Conservation (phyloP, 352 stramenopile genomes). For the Pythium brachiatum region DNA sequence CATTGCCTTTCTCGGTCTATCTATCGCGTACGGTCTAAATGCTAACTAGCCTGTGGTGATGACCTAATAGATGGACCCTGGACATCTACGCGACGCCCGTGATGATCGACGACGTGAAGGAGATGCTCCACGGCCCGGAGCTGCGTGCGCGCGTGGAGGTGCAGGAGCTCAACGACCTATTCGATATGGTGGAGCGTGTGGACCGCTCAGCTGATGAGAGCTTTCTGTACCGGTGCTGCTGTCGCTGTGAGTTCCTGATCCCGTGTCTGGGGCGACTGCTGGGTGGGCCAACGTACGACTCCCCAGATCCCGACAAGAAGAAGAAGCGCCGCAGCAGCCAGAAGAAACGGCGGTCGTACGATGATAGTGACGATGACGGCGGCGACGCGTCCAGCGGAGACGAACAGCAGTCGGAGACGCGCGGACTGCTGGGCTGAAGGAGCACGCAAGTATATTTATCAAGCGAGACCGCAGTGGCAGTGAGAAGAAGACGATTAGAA, state of each 20-base stretch:
- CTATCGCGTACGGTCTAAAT: not conserved
- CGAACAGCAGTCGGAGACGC: slow-evolving; percentile 36
- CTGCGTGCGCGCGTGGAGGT: slow-evolving; percentile 68
- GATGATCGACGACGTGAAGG: slow-evolving; percentile 69
- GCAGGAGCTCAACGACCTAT: slow-evolving; percentile 55
- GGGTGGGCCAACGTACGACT: slow-evolving; percentile 67
- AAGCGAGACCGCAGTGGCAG: not conserved
- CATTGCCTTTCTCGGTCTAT: not conserved
- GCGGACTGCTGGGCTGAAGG: slow-evolving; percentile 52
- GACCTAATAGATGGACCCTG: slow-evolving; percentile 46
- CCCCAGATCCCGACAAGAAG: slow-evolving; percentile 29
- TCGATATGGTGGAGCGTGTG: slow-evolving; percentile 34
- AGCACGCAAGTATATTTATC: slow-evolving; percentile 14
- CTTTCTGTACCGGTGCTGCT: slow-evolving; percentile 65
- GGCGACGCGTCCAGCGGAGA: slow-evolving; percentile 24
- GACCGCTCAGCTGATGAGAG: slow-evolving; percentile 35
- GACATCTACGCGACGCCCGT: slow-evolving; percentile 79
- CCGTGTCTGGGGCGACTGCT: slow-evolving; percentile 64
- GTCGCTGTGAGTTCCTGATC: slow-evolving; percentile 72
- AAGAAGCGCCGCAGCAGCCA: slow-evolving; percentile 23
- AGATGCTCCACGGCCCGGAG: slow-evolving; percentile 66
- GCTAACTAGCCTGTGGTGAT: not conserved
- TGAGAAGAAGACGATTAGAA: not conserved
- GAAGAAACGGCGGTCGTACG: slow-evolving; percentile 36
- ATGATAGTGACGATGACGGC: slow-evolving; percentile 32